Percentiles rank a stretch among this genome's conserved stretches.
phyloP scores from a whole-genome alignment of 2,329 filamentous ascomycete species.

The Cladophialophora chaetospira region DNA sequence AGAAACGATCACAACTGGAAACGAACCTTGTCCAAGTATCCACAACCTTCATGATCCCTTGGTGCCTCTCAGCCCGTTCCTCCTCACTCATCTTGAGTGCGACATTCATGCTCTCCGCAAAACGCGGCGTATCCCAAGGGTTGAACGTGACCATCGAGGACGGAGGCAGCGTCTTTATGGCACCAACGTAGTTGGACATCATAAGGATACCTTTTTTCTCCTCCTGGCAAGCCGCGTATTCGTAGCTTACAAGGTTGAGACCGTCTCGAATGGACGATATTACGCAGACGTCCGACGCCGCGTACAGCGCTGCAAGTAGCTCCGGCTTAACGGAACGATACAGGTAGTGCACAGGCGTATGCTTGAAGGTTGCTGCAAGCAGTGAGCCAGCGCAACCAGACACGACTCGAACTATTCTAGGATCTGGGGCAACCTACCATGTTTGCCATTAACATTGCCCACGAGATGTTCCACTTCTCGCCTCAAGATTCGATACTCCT shows the following conservation, averaged over 20 bases:
- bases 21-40: conserved; percentile 25
- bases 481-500: conserved; percentile 91
- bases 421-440: conserved; percentile 52
- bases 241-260: conserved; percentile 96
- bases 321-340: conserved; percentile 93
- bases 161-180: conserved; percentile 79
- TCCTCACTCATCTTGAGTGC: conserved; percentile 71
- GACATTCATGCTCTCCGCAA: conserved; percentile 82
- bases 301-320: conserved; percentile 89
- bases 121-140: conserved; percentile 91
- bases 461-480: conserved; percentile 90
- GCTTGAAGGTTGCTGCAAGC: conserved; percentile 69
- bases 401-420: neutral
- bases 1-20: too few species aligned
- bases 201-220: conserved; percentile 88
- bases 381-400: neutral
- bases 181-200: conserved; percentile 92
- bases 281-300: conserved; percentile 82
- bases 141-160: conserved; percentile 82
- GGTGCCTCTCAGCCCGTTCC: conserved; percentile 17
- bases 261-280: conserved; percentile 89
- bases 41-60: conserved; percentile 17
- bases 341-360: conserved; percentile 94
- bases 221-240: conserved; percentile 90
- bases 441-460: conserved; percentile 90